Evolutionary conservation across 108 stramenopile species (phyloP), one percentile per base, ranked within the genome.

Genomic region (Nitzschia sp.): DNA sequence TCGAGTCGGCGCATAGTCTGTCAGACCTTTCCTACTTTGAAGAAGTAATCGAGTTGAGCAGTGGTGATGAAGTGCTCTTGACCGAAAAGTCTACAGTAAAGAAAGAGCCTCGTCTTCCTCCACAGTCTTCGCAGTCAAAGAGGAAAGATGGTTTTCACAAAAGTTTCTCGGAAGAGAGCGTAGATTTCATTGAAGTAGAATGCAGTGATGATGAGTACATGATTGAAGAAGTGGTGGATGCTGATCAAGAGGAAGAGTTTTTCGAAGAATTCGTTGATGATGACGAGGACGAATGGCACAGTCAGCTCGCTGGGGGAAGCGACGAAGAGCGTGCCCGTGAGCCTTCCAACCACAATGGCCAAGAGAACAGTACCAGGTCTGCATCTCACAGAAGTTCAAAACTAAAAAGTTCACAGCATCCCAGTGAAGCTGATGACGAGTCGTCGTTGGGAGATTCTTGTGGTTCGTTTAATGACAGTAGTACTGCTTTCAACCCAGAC

Each of bases 11-110:
- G 46, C 46, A 48, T 17, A 48, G 46, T 48, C 46, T 48, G 46
- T 48, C 46, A n/a, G 61, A 46, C 10, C 15, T 10, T 12, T 62
- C 61, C 11, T 62, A 62, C 22, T 62, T 62, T 62, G 61, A 62
- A 62, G 61, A 62, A 62, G 41, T 62, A 8, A 46, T 62, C 17
- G 61, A 62, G 43, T 46, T 62, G 43, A 40, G 38, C 11, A 17
- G 15, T 17, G 61, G 43, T 11, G 43, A 38, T 40, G 57, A 41
- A n/a, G 46, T 17, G 17, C 17, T 48, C 3, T 48, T 48, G 17
- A 17, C 46, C 17, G 46, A 15, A 15, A 48, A 48, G 29, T 34
- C 29, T 34, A 34, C 29, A 3, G 29, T 34, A 34, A 34, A 5
- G 29, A 34, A 34, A 34, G 29, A 34, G 29, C 29, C 29, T 34